Base-by-base conservation (phyloP, 2,329 filamentous ascomycete genomes). In the Nemania sp. region DNA sequence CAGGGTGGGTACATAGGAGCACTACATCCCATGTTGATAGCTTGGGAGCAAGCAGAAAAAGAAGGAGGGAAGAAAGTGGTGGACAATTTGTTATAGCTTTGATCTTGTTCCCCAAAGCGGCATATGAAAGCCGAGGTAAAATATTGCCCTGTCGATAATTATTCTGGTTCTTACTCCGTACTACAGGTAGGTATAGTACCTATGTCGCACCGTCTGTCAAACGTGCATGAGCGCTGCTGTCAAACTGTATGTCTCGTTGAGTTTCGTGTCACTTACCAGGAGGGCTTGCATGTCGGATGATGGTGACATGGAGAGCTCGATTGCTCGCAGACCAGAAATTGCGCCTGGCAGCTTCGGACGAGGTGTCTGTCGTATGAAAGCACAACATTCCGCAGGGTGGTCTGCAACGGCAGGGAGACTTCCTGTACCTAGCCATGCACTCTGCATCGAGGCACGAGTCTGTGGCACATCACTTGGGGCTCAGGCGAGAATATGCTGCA, bases 191-290 rank as follows among this genome's bases (percentile, higher is more conserved):
- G 36, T 39, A n/a, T n/a, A n/a, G n/a, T n/a, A 23, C 36, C 19
- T 23, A 49, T 56, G 58, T 53, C 48, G 54, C 46, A 54, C 57
- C 44, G 52, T 54, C 47, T 51, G 52, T 45, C 52, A 59, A 57
- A 57, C 59, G 40, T 45, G 46, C 53, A 53, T 54, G 53, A 52
- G 48, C 20, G 43, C 51, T 53, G 56, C 51, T 54, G 59, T 59
- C 50, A 57, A 61, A 57, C 52, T 55, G 58, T 50, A 58, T 53
- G 58, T 54, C 50, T 59, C 39, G 52, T 59, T 52, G 49, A 56
- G 56, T 48, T 59, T 44, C 49, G 56, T 54, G 49, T 51, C 36
- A 57, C 57, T 51, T 43, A 22, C 56, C 44, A 54, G 56, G 56
- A 53, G 56, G 41, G 33, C 33, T 49, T 12, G 54, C 53, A 57